Evolutionary conservation across 2,329 filamentous ascomycete genomes (phyloP).

Genomic region (Botrytis paeoniae): DNA sequence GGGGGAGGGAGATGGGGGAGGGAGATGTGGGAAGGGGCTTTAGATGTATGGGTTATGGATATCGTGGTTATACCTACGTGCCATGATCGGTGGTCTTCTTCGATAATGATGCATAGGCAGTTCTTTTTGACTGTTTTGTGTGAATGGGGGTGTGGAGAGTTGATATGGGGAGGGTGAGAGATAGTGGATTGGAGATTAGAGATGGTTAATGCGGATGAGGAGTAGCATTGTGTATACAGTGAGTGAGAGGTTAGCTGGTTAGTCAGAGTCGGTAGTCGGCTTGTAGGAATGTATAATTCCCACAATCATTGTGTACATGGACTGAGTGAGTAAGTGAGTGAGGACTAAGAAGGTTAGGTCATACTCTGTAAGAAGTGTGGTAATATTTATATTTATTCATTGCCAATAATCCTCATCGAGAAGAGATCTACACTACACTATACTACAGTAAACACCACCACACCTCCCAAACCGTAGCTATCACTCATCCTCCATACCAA

Average conservation of each 20-base stretch:
- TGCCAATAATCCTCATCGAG: neutral
- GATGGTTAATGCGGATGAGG: neutral
- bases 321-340: neutral
- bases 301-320: neutral
- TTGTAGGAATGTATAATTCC: neutral
- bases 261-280: neutral
- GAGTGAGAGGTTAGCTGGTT: neutral
- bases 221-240: neutral
- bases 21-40: neutral
- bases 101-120: no score
- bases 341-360: neutral
- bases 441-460: neutral
- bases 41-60: neutral
- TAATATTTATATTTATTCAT: neutral
- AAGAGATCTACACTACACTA: neutral
- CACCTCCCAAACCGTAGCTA: neutral
- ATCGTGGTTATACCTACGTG: neutral
- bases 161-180: neutral
- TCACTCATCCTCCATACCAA: conserved; percentile 36
- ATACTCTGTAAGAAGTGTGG: neutral
- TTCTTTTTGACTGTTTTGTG: neutral
- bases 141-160: neutral
- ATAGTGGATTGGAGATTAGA: no score
- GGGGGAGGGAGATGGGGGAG: no score
- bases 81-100: neutral